Evolutionary conservation across 108 stramenopile species (phyloP), one percentile per base, ranked within the genome.

Genomic region (Fistulifera pelliculosa): DNA sequence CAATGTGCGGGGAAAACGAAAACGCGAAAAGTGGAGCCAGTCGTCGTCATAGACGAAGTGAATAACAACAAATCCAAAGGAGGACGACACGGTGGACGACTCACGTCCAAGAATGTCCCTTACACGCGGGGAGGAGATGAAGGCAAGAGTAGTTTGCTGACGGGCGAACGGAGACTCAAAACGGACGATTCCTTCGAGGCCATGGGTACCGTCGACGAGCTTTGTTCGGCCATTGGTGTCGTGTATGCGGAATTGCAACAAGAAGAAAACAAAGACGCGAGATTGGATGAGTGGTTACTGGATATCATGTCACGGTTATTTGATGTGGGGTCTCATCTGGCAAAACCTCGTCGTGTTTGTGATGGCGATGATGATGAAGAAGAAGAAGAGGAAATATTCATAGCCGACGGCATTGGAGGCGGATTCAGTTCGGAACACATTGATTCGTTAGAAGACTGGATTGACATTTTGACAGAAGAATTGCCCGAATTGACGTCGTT

Each of bases 121-220:
- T 92, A 92, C 60, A 92, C 90, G 0, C 68, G 90, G 0, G 54
- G 41, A 8, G 90, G 90, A 0, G 90, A 92, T 56, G 38, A 41
- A 0, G 84, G 84, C 22, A 86, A 75, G 4, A 83, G 86, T 7
- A 66, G 71, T 60, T 66, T 87, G 44, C 72, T 83, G 15, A 88
- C 81, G 14, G 86, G 86, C 24, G 90, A 85, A 58, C 69, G 86
- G 27, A 77, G 85, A 27, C 70, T 59, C 41, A 92, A 92, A 59
- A 68, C 70, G 48, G 85, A 87, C 61, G 42, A 39, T 24, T 54
- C 77, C 14, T 87, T 92, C 64, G 90, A 87, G 47, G 76, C 85
- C 28, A 66, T 92, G 70, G 90, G 90, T 11, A 81, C 82, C 1
- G 83, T 87, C 1, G 90, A 92, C 72, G 90, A 92, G 66, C 48